Base-by-base conservation (phyloP, 495 filamentous ascomycete species). In the Tetracladium setigerum region DNA sequence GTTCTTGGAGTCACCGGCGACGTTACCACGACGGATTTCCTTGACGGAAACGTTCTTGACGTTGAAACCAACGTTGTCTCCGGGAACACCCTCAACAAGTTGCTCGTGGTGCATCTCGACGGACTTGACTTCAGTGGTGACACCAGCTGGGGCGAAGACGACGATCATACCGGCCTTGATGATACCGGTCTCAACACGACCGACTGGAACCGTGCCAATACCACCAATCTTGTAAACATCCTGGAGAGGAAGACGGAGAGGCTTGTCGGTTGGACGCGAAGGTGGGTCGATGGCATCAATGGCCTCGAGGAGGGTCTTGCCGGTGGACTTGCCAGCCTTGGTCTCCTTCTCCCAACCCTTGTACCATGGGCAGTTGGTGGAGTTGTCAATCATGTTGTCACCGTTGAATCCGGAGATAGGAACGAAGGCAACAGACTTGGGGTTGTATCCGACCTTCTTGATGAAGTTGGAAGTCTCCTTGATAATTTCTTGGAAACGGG, bases 1-100 rank as follows among this genome's bases (percentile, higher is more conserved):
- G 79, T 92, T 95, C 89, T 98, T 98, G 79, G 88, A 89, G 84
- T 98, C 92, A 82, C 87, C 87, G 65, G 88, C 87, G 66, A 98
- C 94, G 81, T 97, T 98, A 70, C 92, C 92, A 91, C 92, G 92
- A 74, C 92, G 92, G 67, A 98, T 95, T 71, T 98, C 92, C 87
- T 98, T 98, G 76, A 98, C 94, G 68, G 92, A 97, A 62, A 98
- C 92, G 92, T 98, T 98, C 91, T 96, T 95, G 76, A 98, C 94
- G 85, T 98, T 98, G 89, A 98, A 98, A 62, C 92, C 92, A 67
- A 98, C 92, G 77, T 98, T 98, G 83, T 98, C 92, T 77, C 92
- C 92, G 59, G 92, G 94, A 55, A 88, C 62, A 87, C 92, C 92
- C 79, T 95, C 87, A 62, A 73, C 67, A 66, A 98, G 89, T 84